These are phyloP conservation scores for Aspergillus ochraceus DNA, from an alignment of 2,329 filamentous ascomycete species.

Conservation along the genomic window DNA sequence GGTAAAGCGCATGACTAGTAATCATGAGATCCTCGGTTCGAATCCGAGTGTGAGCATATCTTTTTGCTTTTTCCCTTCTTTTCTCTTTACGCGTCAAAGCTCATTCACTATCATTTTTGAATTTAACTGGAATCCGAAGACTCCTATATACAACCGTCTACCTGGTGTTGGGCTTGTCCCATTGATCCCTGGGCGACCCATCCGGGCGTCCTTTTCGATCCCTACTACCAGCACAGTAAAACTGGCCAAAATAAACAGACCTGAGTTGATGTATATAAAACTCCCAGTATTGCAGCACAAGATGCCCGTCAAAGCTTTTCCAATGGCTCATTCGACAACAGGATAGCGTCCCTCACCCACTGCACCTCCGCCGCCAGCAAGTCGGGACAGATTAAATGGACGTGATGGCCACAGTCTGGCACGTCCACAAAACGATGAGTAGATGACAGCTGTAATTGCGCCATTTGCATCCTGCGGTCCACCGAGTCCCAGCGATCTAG, in stretches of 20 bases:
- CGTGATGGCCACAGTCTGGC: conserved; percentile 39
- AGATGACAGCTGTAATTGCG: conserved; percentile 35
- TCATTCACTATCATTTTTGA: too few relatives aligned
- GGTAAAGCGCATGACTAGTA: background rate
- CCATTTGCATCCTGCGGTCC: conserved; percentile 29
- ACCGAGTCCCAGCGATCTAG: conserved; percentile 31
- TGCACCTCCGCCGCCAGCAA: conserved; percentile 35
- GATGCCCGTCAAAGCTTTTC: background rate
- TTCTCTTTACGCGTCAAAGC: too few relatives aligned
- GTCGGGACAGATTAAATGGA: conserved; percentile 38
- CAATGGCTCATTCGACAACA: background rate
- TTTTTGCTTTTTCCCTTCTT: background rate
- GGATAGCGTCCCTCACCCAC: conserved; percentile 31
- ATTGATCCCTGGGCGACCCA: too few relatives aligned
- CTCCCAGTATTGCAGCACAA: too few relatives aligned
- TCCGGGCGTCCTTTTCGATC: too few relatives aligned
- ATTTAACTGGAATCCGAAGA: too few relatives aligned
- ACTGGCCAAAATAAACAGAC: too few relatives aligned
- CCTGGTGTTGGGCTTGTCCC: too few relatives aligned
- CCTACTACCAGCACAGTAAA: too few relatives aligned
- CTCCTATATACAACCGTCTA: too few relatives aligned
- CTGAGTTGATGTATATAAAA: too few relatives aligned
- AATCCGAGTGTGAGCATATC: background rate
- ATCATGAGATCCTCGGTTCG: background rate
- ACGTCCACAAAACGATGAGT: conserved; percentile 31